Evolutionary conservation across 2,329 filamentous ascomycete genomes (phyloP), one percentile per base, ranked within the genome.

Genomic region (Phyllosticta capitalensis): DNA sequence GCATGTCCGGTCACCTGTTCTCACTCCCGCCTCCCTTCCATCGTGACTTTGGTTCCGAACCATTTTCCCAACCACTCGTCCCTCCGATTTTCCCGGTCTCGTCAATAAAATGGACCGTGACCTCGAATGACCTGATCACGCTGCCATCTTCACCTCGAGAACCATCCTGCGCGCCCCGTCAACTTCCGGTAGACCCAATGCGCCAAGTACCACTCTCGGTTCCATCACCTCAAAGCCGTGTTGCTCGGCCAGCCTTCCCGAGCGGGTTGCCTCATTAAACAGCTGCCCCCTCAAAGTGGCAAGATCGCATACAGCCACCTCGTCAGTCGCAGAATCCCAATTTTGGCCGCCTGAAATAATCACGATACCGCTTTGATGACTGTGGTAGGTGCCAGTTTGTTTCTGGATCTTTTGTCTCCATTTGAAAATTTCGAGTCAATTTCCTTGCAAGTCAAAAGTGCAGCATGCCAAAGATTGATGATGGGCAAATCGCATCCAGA

Each of bases 1-100:
- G 51, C 52, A 30, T 54, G 51, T 20, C 12, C 19, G 51, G 56
- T 58, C 56, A 58, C 56, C 56, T 58, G 56, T 52, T 58, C 56
- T 58, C 56, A 51, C 30, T 45, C 38, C 30, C 30, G 30, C 10
- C 30, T 38, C 10, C 30, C 30, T 30, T 14, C 30, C 30, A 14
- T 38, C 30, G 30, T 38, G 30, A 38, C 30, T 38, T 30, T 14
- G 30, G 10, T 14, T 38, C 30, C 30, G 10, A 17, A 38, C 30
- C 30, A 38, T 12, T 14, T 17, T 14, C 17, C 30, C 30, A 38
- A 10, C 28, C 30, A 38, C 10, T 38, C 30, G 30, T 14, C 30
- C 30, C 10, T 38, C 30, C 30, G 30, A 38, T 3, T 38, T 38
- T 4, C 30, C 30, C 30, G 30, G 30, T 5, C 5, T 14, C 30